Conservation (phyloP, 176 grass and related monocot species). For the Aegilops tauschii region DNA sequence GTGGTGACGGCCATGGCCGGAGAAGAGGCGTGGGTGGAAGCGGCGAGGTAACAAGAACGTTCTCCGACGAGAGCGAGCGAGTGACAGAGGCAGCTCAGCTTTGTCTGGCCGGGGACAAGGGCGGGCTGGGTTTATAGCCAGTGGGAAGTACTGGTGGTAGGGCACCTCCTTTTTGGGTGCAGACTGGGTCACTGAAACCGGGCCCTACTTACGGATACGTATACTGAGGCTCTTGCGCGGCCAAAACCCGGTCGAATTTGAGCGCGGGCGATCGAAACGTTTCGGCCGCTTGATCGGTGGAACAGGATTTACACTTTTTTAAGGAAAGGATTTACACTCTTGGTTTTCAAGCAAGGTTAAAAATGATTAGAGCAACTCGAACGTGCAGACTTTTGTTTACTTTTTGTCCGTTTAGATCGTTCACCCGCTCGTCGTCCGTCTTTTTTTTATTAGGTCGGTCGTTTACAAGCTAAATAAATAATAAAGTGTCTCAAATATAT, state of each 20-base stretch:
- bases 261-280: background rate
- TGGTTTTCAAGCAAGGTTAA: too few species aligned
- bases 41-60: background rate
- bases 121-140: constrained; percentile 6
- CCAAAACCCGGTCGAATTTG: background rate
- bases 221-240: background rate
- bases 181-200: background rate
- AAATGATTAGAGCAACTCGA: too few species aligned
- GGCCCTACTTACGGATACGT: background rate
- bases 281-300: background rate
- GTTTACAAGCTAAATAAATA: too few species aligned
- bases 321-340: too few species aligned
- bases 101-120: constrained; percentile 9
- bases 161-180: background rate
- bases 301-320: too few species aligned
- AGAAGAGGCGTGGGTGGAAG: background rate
- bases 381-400: too few species aligned
- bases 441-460: too few species aligned
- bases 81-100: background rate
- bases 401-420: too few species aligned
- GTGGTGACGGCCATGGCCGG: constrained; percentile 21
- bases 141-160: too few species aligned
- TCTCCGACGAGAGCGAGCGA: background rate
- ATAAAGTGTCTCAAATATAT: too few species aligned
- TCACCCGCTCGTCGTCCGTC: too few species aligned